Evolutionary conservation across 2,329 filamentous ascomycete genomes (phyloP), one percentile per base, ranked within the genome.

Genomic region (Phaeosphaeria sp.): DNA sequence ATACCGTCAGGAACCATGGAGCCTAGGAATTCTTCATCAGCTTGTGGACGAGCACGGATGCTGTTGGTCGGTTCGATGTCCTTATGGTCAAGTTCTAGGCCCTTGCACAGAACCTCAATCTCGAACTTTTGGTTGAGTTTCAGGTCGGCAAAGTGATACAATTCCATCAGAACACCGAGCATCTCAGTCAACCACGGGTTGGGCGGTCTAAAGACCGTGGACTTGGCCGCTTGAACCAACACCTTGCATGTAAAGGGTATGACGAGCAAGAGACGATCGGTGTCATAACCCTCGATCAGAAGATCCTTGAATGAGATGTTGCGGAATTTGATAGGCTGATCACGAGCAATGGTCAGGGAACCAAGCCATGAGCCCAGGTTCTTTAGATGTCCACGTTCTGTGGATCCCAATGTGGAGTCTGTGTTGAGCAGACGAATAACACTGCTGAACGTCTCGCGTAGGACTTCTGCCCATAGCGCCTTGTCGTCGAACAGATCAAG

Each of bases 161-260:
- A 84, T 72, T 99, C 96, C 68, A 97, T 91, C 36, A 99, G 84
- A 7, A 98, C 83, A 63, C 91, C 87, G 54, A 99, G 87, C 53
- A 99, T 95, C 69, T 99, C 95, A 91, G 97, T 96, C 46, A 97
- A 78, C 95, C 95, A 99, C 1, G 95, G 95, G 69, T 99, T 99
- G 1, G 95, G 95, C 11, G 94, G 93, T 56, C 89, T 90, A 80
- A 99, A 99, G 10, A 98, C 89, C 13, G 89, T 90, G 0, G 95
- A 98, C 50, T 88, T 86, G 39, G 87, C 88, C 20, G 93, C 93
- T 74, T 97, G 93, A 21, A 90, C 86, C 21, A 99, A 82, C 5
- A 97, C 92, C 78, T 97, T 98, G 85, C 95, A 99, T 52, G 96
- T 95, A 75, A 99, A 99, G 0, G 95, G 95, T 58, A 99, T 96